Base-by-base conservation (phyloP, 2,329 filamentous ascomycete species). In the Teratosphaeria viscida region DNA sequence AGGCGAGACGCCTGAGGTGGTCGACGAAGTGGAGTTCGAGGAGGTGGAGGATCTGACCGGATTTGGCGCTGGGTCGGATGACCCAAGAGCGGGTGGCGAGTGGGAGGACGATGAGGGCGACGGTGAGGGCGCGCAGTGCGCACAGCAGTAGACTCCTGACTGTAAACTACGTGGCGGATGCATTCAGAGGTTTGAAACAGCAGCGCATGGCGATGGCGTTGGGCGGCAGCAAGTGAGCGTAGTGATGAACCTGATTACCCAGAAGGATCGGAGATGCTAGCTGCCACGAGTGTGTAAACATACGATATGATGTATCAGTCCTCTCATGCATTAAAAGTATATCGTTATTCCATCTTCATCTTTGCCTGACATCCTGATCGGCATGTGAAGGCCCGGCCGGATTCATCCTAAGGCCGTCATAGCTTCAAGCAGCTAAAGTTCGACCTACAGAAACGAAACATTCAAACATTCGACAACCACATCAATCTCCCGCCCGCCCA, bases 11-110 rank as follows among this genome's bases (percentile, higher is more conserved):
- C 84, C 85, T 0, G 86, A 92, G 0, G 85, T 89, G 61, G 79
- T 92, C 8, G 94, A 97, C 60, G 91, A 97, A 65, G 90, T 96
- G 0, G 83, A 90, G 2, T 95, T 89, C 68, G 88, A 96, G 63
- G 83, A 84, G n/a, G 84, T 92, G 64, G 90, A 85, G 3, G 86
- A 91, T 67, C 83, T 96, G 66, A 90, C 96, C 57, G 85, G 91
- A 78, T 91, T 91, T 79, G 89, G 89, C 55, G 86, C 85, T 57
- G 83, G 82, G 64, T 85, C 85, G 2, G 85, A 82, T 58, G 87
- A 90, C 68, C 83, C 86, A 19, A 77, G 86, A 59, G 84, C 80
- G 19, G 80, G 80, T 61, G 84, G 83, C 12, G 89, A 87, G 82
- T 86, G 88, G 75, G 85, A 88, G 57, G 86, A 88, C 52, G 86